Evolutionary conservation across 495 filamentous ascomycete species (phyloP), one percentile per base, ranked within the genome.

Genomic region (Cudoniella acicularis): DNA sequence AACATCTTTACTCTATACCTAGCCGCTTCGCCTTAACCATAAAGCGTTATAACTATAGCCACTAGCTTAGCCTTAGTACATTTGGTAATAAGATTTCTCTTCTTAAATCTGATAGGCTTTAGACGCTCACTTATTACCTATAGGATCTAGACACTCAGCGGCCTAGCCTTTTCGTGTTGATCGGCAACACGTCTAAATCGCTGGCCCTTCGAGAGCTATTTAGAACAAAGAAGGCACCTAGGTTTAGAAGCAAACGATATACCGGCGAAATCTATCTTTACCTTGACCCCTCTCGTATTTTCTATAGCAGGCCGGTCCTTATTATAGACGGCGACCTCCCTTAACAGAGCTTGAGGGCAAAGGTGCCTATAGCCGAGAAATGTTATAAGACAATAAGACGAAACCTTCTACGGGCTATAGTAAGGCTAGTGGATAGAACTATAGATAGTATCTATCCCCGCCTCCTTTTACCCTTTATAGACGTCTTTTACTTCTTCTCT

Each of bases 121-220:
- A n/a, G n/a, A n/a, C n/a, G n/a, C n/a, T n/a, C n/a, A n/a, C n/a
- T n/a, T n/a, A n/a, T n/a, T n/a, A n/a, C n/a, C n/a, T n/a, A n/a
- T n/a, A n/a, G n/a, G n/a, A n/a, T n/a, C n/a, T n/a, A n/a, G n/a
- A n/a, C n/a, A n/a, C 43, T 9, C 58, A 61, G 24, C 46, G 41
- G 21, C 58, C 58, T 2, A 55, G 51, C 22, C 59, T 62, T 24
- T 42, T 62, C n/a, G 23, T 62, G 3, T 20, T 60, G 9, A 50
- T 59, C 57, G 56, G 63, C 22, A 62, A 62, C 52, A 49, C 13
- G 30, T 55, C 47, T 22, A 65, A 65, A 42, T 21, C 49, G 27
- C n/a, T 47, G 16, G 63, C 63, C 22, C 57, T 65, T 41, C 47
- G 49, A 49, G 55, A 57, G n/a, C 24, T 57, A n/a, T 3, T 23